phyloP scores from a whole-genome alignment of 371 early-diverging fungal species.

The Mucor mucedo region DNA sequence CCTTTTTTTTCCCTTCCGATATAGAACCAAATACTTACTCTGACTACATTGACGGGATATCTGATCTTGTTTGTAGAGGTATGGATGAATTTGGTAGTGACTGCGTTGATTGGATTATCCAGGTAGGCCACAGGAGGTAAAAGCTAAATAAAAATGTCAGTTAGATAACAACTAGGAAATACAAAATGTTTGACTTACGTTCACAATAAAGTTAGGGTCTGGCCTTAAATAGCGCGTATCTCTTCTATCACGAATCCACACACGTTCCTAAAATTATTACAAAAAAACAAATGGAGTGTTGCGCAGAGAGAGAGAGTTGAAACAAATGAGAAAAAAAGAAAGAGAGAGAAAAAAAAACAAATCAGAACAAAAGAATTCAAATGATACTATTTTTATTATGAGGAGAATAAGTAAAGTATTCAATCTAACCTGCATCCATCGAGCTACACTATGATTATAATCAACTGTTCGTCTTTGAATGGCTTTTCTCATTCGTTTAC shows the following conservation, averaged over 20 bases:
- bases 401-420: slow-evolving; percentile 2
- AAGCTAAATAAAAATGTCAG: slow-evolving; percentile 46
- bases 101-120: slow-evolving; percentile 79
- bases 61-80: slow-evolving; percentile 97
- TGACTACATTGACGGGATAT: slow-evolving; percentile 95
- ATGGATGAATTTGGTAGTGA: slow-evolving; percentile 95
- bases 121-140: slow-evolving; percentile 82
- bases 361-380: slow-evolving; percentile 15
- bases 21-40: slow-evolving; percentile 65
- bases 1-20: no score
- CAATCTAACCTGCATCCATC: slow-evolving; percentile 75
- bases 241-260: slow-evolving; percentile 68
- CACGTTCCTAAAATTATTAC: slow-evolving; percentile 44
- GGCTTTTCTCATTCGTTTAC: slow-evolving; percentile 95
- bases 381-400: not conserved
- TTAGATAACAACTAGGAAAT: not conserved
- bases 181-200: slow-evolving; percentile 60
- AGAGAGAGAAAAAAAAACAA: slow-evolving; percentile 2
- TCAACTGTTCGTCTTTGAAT: slow-evolving; percentile 96
- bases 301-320: not conserved
- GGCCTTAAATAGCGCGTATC: slow-evolving; percentile 75
- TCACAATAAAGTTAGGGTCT: slow-evolving; percentile 85
- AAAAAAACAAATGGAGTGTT: not conserved
- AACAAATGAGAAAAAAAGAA: slow-evolving; percentile 10
- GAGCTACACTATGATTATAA: slow-evolving; percentile 87